These are phyloP conservation scores for Thielaviopsis musarum DNA, from an alignment of 2,329 filamentous ascomycete genomes.

Conservation along the genomic window DNA sequence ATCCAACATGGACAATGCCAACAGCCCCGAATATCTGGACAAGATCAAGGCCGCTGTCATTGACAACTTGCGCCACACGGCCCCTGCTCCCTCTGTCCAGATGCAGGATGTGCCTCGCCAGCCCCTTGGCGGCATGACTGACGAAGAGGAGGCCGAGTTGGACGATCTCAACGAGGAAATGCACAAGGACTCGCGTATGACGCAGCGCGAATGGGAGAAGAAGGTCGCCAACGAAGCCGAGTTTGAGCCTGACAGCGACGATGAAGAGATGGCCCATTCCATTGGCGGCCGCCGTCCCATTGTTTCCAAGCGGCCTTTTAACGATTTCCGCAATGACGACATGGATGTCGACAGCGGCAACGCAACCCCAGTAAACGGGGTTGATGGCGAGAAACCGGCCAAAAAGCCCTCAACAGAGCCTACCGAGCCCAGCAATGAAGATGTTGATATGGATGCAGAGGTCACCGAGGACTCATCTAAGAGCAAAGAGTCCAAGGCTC, in stretches of 20 bases:
- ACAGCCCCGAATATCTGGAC: constrained; percentile 65
- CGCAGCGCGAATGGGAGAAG: constrained; percentile 69
- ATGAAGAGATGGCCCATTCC: constrained; percentile 60
- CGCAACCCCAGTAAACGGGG: constrained; percentile 22
- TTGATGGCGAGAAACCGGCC: constrained; percentile 18
- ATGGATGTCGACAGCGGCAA: constrained; percentile 23
- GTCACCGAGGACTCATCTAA: constrained; percentile 12
- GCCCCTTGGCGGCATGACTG: constrained; percentile 43
- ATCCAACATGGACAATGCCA: constrained; percentile 81
- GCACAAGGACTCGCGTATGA: constrained; percentile 69
- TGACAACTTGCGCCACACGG: constrained; percentile 74
- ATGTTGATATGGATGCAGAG: constrained; percentile 22
- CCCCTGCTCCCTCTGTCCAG: constrained; percentile 77
- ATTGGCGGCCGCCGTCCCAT: constrained; percentile 50
- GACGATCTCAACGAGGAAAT: constrained; percentile 67
- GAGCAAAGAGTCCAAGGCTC: constrained; percentile 14
- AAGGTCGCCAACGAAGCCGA: constrained; percentile 62
- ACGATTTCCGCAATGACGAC: constrained; percentile 31
- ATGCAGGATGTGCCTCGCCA: constrained; percentile 60
- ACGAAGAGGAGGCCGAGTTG: constrained; percentile 48
- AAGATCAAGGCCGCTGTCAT: constrained; percentile 67
- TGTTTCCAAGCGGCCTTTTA: constrained; percentile 33
- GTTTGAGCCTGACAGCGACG: constrained; percentile 63
- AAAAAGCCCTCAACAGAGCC: constrained; percentile 16
- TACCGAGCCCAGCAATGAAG: constrained; percentile 27